Evolutionary conservation across 1,284 basidiomycete genomes (phyloP), one percentile per base, ranked within the genome.

Genomic region (Ceratobasidium sp.): DNA sequence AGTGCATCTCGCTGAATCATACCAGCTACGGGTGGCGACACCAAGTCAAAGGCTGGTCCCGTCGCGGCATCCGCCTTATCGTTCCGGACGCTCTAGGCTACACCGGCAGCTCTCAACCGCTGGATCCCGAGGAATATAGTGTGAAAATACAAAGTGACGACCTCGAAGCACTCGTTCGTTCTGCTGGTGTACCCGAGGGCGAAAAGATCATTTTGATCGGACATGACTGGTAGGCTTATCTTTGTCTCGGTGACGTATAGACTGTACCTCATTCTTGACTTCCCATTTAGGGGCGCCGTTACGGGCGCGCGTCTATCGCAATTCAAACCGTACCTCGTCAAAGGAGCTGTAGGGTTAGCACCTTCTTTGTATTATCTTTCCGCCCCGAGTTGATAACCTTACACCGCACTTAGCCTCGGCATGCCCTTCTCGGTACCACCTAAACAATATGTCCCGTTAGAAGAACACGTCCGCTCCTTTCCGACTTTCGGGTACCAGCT

Each of bases 21-120:
- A 56, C 57, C 22, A 41, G 9, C 57, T 8, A 22, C 9, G 19
- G 59, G 29, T 73, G 71, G 71, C 31, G 71, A 19, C 71, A 54
- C 33, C 71, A 73, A 29, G 59, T 73, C 22, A 73, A 73, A 29
- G 71, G 71, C 50, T 73, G 71, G 71, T 73, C 71, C 11, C 29
- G 27, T 17, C 71, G 71, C 19, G 71, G 71, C 11, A 73, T 73
- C 5, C 57, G 71, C 5, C 59, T 73, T 29, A 73, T 73, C 33
- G 45, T 73, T 7, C 71, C 71, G 1, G 71, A 73, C 36, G 50
- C 71, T 31, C 24, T 73, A n/a, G 71, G 71, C 9, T 73, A 73
- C 24, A 53, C 14, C 7, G 71, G 71, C 54, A 73, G 59, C 24
- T 73, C 71, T 19, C 71, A 73, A 48, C 71, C 71, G 9, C 17